Evolutionary conservation across 805 yeast genomes (phyloP), one percentile per base, ranked within the genome.

Genomic region (Ogataea henricii): DNA sequence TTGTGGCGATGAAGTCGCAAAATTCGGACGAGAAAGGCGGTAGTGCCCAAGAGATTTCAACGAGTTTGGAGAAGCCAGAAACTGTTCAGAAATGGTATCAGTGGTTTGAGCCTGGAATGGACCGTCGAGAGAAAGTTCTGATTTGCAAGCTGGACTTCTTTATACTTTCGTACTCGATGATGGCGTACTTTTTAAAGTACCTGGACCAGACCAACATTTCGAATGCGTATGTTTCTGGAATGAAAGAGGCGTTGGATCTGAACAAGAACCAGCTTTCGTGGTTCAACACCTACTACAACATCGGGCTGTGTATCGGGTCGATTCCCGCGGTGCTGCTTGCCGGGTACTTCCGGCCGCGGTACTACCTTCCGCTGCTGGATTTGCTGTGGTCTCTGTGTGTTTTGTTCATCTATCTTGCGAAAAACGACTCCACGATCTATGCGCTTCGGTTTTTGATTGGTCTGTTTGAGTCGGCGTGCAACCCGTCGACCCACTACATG

Each of bases 181-280:
- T 38, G 45, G 54, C 51, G 2, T 50, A 44, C 40, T 50, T 46
- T 22, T 40, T 50, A 48, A 82, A 82, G 54, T 82, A 81, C 59
- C 70, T 83, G 26, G 87, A 82, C 62, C 70, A 83, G 55, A 69
- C 78, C 12, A 81, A 81, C 46, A 63, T 80, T 35, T 66, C 76
- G 26, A 76, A 78, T 56, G 87, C 88, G 2, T 83, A 82, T 58
- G 83, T 82, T n/a, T 73, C 81, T 9, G 88, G 88, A 8, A 79
- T 83, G 86, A 73, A 79, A 54, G 81, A 79, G 47, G 86, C 34
- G 5, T 38, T 60, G 22, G 47, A 52, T 2, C 44, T 62, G 13
- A 38, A 52, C 3, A 55, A 54, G 6, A 62, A 62, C 40, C 57
- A 60, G 36, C 45, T 61, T 23, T 55, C 57, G 18, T 48, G 51